Conservation (phyloP, 1,284 basidiomycete genomes). For the Vanrija sp. region DNA sequence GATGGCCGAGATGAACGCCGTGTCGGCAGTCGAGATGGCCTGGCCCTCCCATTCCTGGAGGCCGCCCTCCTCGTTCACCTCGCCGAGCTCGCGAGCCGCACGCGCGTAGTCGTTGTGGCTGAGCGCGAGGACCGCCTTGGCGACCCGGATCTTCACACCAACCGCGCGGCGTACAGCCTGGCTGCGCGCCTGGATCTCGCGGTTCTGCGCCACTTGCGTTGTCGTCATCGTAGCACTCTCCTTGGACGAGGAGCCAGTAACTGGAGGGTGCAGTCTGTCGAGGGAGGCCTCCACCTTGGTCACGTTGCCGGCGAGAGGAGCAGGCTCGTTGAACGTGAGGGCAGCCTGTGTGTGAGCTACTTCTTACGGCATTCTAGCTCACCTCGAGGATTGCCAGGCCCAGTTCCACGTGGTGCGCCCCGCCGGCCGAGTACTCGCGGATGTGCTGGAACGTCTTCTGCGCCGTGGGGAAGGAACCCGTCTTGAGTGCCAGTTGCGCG, state of each 20-base stretch:
- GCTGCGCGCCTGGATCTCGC: slow-evolving; percentile 24
- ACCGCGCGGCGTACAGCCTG: slow-evolving; percentile 22
- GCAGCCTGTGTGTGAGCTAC: slow-evolving; percentile 18
- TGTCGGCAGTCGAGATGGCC: slow-evolving; percentile 35
- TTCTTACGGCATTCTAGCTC: too few species aligned
- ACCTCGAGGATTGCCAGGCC: slow-evolving; percentile 36
- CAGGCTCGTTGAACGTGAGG: slow-evolving; percentile 31
- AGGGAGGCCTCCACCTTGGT: slow-evolving; percentile 37
- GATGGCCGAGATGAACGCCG: slow-evolving; percentile 32
- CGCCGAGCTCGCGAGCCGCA: slow-evolving; percentile 29
- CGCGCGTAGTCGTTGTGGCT: slow-evolving; percentile 20
- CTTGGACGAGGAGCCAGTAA: neutral
- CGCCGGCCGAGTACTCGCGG: slow-evolving; percentile 35
- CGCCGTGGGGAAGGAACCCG: slow-evolving; percentile 24
- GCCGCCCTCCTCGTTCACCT: slow-evolving; percentile 36
- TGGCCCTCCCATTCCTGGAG: slow-evolving; percentile 39
- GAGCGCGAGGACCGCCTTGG: slow-evolving; percentile 29
- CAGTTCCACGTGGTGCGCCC: slow-evolving; percentile 38
- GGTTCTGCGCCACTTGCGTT: slow-evolving; percentile 28
- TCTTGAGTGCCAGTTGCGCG: slow-evolving; percentile 33
- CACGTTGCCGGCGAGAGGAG: slow-evolving; percentile 32
- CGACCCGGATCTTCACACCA: slow-evolving; percentile 29
- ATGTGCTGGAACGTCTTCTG: slow-evolving; percentile 29
- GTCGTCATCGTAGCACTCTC: slow-evolving; percentile 29
- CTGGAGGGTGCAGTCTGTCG: slow-evolving; percentile 33